Evolutionary conservation across 2,329 filamentous ascomycete species (phyloP).

Genomic region (Calonectria leucothoes): DNA sequence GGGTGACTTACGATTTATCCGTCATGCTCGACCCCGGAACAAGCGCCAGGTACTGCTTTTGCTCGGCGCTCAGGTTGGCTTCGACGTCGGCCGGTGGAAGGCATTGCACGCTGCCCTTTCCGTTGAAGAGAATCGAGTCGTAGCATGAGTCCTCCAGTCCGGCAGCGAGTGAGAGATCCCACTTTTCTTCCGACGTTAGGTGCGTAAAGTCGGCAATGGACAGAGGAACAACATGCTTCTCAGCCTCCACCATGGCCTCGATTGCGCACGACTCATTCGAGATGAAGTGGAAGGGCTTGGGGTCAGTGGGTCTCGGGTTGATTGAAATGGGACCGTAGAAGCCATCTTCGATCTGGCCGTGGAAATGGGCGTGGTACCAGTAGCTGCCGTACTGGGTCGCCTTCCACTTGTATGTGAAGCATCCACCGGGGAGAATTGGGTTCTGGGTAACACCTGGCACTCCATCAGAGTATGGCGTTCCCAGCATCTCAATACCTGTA

Average conservation of each 20-base stretch:
- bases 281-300: constrained; percentile 63
- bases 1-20: constrained; percentile 51
- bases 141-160: constrained; percentile 66
- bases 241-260: constrained; percentile 61
- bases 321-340: constrained; percentile 68
- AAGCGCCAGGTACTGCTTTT: constrained; percentile 43
- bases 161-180: constrained; percentile 55
- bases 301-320: constrained; percentile 44
- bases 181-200: constrained; percentile 61
- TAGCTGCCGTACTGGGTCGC: constrained; percentile 68
- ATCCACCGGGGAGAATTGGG: constrained; percentile 59
- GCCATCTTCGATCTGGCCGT: constrained; percentile 69
- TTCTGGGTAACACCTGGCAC: constrained; percentile 67
- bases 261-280: constrained; percentile 47
- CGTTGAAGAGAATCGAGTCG: constrained; percentile 72
- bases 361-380: constrained; percentile 71
- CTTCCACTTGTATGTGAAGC: constrained; percentile 66
- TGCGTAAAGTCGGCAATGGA: constrained; percentile 68
- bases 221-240: constrained; percentile 57
- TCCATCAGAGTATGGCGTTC: constrained; percentile 71
- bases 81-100: constrained; percentile 57
- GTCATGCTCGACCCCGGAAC: constrained; percentile 50
- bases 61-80: constrained; percentile 47
- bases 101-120: constrained; percentile 68
- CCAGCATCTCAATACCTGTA: constrained; percentile 61